phyloP scores from a whole-genome alignment of 192 early-diverging fungal species.

The Entomortierella lignicola region DNA sequence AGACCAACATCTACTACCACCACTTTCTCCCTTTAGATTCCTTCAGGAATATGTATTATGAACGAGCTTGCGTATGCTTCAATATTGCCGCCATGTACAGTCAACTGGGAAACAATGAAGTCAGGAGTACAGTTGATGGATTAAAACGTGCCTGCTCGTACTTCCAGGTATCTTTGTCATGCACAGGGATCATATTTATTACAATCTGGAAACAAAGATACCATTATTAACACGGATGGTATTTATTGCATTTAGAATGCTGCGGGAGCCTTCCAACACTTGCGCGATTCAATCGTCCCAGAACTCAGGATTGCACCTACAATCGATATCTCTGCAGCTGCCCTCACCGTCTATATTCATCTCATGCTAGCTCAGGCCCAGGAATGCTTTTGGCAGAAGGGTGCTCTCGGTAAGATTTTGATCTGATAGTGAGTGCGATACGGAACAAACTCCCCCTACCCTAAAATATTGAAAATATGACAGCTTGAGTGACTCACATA shows the following conservation, averaged over 20 bases:
- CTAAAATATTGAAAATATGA: too few species aligned
- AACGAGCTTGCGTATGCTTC: constrained; percentile 86
- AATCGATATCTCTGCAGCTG: constrained; percentile 74
- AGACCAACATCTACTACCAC: too few species aligned
- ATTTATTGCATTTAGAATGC: constrained; percentile 62
- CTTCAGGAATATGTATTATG: constrained; percentile 82
- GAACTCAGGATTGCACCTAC: constrained; percentile 75
- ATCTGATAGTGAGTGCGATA: too few species aligned
- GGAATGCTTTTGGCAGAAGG: constrained; percentile 92
- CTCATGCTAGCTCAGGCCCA: constrained; percentile 96
- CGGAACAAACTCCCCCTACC: too few species aligned
- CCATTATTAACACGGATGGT: too few species aligned
- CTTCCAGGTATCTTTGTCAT: constrained; percentile 71
- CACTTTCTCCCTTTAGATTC: constrained; percentile 55
- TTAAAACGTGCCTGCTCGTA: constrained; percentile 79
- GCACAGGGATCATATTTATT: background rate
- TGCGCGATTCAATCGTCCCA: constrained; percentile 68
- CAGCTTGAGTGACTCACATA: too few species aligned
- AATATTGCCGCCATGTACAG: constrained; percentile 90
- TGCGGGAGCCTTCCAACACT: constrained; percentile 79
- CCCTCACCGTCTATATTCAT: constrained; percentile 74
- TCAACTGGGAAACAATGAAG: constrained; percentile 79
- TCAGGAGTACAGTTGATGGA: constrained; percentile 76
- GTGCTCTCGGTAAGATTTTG: constrained; percentile 63
- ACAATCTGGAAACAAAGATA: background rate